phyloP scores from a whole-genome alignment of 139 green algal species.

The Coelastrella sp. region DNA sequence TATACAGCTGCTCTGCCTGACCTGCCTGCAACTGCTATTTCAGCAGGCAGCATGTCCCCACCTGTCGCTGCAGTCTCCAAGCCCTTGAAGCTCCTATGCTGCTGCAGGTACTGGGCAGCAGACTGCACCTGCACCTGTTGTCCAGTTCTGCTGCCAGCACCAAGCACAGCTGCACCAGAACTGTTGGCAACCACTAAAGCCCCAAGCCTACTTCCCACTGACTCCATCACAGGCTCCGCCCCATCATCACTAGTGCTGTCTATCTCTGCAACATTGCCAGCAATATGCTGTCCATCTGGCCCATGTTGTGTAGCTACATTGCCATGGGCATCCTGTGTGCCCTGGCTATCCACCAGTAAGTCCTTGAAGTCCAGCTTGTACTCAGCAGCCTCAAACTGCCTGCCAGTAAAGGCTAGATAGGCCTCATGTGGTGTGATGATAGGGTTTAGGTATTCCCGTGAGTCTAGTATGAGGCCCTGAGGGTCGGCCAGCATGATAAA shows the following conservation, averaged over 20 bases:
- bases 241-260: background rate
- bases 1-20: constrained; percentile 71
- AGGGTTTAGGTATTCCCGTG: constrained; percentile 90
- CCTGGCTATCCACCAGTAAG: background rate
- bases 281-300: background rate
- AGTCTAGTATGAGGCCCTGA: constrained; percentile 85
- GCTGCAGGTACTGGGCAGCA: constrained; percentile 78
- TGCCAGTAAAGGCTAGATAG: constrained; percentile 68
- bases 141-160: background rate
- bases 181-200: constrained; percentile 40
- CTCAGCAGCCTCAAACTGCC: constrained; percentile 24
- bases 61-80: constrained; percentile 80
- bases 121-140: constrained; percentile 55
- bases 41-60: constrained; percentile 29
- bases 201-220: background rate
- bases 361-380: constrained; percentile 46
- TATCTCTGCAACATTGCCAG: constrained; percentile 27
- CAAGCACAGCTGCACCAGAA: background rate
- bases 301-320: background rate
- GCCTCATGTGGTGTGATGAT: constrained; percentile 95
- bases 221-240: background rate
- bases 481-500: constrained; percentile 85
- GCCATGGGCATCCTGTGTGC: background rate
- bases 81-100: constrained; percentile 75
- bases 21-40: constrained; percentile 51